A percentile compares a stretch with the other conserved stretches of the same genome.
Evolutionary conservation across 805 yeast genomes (phyloP).

Genomic region (Metschnikowia similis): DNA sequence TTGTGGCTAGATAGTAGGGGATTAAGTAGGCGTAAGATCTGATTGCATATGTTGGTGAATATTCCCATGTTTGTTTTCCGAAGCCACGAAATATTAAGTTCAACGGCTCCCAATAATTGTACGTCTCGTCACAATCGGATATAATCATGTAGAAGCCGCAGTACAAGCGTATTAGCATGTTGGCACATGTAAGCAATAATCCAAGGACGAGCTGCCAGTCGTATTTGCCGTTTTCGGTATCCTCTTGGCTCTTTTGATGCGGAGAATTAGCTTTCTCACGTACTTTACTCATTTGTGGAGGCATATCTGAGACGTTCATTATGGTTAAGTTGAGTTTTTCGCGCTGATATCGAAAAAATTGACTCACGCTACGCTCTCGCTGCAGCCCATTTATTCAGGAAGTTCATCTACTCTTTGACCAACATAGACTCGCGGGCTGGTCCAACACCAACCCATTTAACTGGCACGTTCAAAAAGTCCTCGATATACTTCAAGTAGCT

Average conservation of each 20-base stretch:
- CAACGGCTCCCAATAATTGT: conserved; percentile 93
- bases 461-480: conserved; percentile 75
- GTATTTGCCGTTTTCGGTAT: neutral
- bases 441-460: conserved; percentile 98
- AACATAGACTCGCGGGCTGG: conserved; percentile 95
- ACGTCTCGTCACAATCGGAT: conserved; percentile 89
- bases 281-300: neutral
- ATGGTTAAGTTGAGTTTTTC: neutral
- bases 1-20: conserved; percentile 38
- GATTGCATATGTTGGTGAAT: conserved; percentile 83
- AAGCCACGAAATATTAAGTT: conserved; percentile 72
- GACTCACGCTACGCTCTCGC: neutral
- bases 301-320: neutral
- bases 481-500: conserved; percentile 82
- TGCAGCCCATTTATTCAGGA: neutral
- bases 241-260: neutral
- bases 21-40: conserved; percentile 78
- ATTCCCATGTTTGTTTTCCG: conserved; percentile 96
- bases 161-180: conserved; percentile 23
- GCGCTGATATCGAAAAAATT: neutral
- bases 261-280: neutral
- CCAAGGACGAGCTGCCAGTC: conserved; percentile 5
- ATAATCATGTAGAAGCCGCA: conserved; percentile 60
- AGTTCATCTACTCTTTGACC: conserved; percentile 35
- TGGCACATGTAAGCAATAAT: conserved; percentile 11